Evolutionary conservation across 495 filamentous ascomycete genomes (phyloP).

Genomic region (Bacidia gigantensis): DNA sequence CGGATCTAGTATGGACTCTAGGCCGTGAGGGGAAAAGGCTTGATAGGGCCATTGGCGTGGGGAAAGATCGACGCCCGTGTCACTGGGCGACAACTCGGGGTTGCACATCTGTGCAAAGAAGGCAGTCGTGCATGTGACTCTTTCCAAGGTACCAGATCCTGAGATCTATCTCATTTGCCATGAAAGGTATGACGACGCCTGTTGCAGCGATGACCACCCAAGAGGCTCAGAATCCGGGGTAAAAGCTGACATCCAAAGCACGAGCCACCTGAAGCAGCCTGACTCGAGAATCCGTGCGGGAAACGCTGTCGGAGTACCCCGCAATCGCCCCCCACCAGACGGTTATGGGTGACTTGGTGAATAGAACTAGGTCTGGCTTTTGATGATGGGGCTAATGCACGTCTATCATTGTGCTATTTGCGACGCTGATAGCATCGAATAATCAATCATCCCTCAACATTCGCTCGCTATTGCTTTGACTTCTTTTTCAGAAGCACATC

Average conservation of each 20-base stretch:
- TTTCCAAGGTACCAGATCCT: too few relatives aligned
- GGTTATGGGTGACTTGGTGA: not conserved
- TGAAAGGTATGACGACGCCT: too few relatives aligned
- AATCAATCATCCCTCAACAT: too few relatives aligned
- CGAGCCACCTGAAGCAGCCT: too few relatives aligned
- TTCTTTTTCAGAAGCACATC: too few relatives aligned
- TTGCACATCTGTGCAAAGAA: not conserved
- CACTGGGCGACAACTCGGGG: not conserved
- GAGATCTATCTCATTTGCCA: too few relatives aligned
- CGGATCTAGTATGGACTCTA: not conserved
- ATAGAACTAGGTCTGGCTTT: too few relatives aligned
- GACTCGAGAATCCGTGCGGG: not conserved
- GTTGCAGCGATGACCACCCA: too few relatives aligned
- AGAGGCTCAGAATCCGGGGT: too few relatives aligned
- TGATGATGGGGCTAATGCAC: not conserved
- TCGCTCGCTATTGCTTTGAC: too few relatives aligned
- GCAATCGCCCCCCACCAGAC: not conserved
- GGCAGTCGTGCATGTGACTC: not conserved
- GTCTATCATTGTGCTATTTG: too few relatives aligned
- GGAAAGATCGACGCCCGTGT: not conserved
- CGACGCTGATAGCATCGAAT: too few relatives aligned
- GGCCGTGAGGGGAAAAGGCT: not conserved
- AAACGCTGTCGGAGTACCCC: not conserved
- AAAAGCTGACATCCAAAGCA: not conserved
- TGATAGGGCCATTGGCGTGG: not conserved